A percentile compares a stretch with the other conserved stretches of the same genome.
phyloP scores from a whole-genome alignment of 2,329 filamentous ascomycete species.

The Aspergillus bombycis region DNA sequence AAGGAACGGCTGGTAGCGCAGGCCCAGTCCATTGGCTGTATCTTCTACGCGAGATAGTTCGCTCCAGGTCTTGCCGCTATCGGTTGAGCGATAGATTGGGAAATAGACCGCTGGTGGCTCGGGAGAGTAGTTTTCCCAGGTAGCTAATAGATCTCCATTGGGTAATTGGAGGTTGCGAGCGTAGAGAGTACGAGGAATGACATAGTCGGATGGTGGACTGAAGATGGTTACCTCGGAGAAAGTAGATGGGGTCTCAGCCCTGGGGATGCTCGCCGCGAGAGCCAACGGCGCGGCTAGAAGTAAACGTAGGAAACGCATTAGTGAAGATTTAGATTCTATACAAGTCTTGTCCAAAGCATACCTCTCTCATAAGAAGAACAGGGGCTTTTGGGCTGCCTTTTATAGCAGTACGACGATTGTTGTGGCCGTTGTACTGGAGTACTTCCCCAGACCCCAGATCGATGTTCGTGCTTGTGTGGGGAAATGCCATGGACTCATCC shows the following conservation, averaged over 20 bases:
- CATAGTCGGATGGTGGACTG: slow-evolving; percentile 49
- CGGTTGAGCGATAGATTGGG: slow-evolving; percentile 54
- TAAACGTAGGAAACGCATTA: slow-evolving; percentile 21
- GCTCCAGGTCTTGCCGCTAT: slow-evolving; percentile 63
- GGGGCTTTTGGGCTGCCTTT: not conserved
- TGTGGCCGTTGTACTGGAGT: not conserved
- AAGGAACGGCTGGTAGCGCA: slow-evolving; percentile 71
- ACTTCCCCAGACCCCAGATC: slow-evolving; percentile 1
- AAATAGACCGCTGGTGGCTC: slow-evolving; percentile 60
- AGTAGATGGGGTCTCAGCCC: slow-evolving; percentile 17
- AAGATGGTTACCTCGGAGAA: slow-evolving; percentile 45
- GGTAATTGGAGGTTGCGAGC: slow-evolving; percentile 53
- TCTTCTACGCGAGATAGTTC: slow-evolving; percentile 67
- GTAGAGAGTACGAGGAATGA: slow-evolving; percentile 54
- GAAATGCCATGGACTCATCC: not conserved
- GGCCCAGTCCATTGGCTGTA: slow-evolving; percentile 64
- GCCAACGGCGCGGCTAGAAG: slow-evolving; percentile 17
- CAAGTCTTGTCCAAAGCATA: not conserved
- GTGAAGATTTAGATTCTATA: not conserved
- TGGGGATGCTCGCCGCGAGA: slow-evolving; percentile 13
- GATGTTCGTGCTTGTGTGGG: not conserved
- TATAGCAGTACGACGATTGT: not conserved
- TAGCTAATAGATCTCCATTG: slow-evolving; percentile 52
- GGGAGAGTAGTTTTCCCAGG: slow-evolving; percentile 59
- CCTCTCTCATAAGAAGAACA: not conserved